These are phyloP conservation scores for Prosopis cineraria DNA, from an alignment of 306 rosid genomes.

Conservation along the genomic window DNA sequence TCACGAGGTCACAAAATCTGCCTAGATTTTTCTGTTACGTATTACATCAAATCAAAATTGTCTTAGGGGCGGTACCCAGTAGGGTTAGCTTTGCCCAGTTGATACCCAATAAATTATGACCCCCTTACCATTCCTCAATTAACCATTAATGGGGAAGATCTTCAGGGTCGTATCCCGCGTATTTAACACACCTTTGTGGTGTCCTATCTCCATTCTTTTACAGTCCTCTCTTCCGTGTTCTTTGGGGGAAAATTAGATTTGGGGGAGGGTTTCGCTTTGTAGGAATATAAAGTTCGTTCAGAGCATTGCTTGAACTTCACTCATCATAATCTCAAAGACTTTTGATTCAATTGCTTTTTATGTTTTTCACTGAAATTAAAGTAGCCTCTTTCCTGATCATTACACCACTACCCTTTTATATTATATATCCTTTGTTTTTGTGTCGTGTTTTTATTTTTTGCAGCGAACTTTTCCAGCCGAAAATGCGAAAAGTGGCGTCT, in stretches of 20 bases:
- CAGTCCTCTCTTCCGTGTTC: not conserved
- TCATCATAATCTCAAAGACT: no score
- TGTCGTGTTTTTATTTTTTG: not conserved
- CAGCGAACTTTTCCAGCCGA: not conserved
- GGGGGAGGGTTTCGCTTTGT: slow-evolving; percentile 3
- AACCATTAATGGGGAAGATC: not conserved
- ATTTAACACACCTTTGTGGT: not conserved
- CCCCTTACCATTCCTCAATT: not conserved
- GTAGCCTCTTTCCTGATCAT: not conserved
- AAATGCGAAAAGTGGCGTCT: not conserved
- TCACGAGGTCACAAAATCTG: slow-evolving; percentile 79
- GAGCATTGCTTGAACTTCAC: no score
- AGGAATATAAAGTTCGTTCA: not conserved
- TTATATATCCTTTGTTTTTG: not conserved
- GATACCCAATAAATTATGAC: slow-evolving; percentile 19
- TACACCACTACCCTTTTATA: not conserved
- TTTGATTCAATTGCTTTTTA: not conserved
- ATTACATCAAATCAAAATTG: slow-evolving; percentile 12
- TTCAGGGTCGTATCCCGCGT: not conserved
- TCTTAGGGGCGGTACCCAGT: not conserved
- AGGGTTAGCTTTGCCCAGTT: slow-evolving; percentile 5
- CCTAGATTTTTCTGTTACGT: slow-evolving; percentile 30
- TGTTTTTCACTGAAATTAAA: not conserved
- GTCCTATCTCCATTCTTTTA: slow-evolving; percentile 12
- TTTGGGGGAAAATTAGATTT: not conserved